Base-by-base conservation (phyloP, 768 basidiomycete species). In the Lentinus tigrinus region DNA sequence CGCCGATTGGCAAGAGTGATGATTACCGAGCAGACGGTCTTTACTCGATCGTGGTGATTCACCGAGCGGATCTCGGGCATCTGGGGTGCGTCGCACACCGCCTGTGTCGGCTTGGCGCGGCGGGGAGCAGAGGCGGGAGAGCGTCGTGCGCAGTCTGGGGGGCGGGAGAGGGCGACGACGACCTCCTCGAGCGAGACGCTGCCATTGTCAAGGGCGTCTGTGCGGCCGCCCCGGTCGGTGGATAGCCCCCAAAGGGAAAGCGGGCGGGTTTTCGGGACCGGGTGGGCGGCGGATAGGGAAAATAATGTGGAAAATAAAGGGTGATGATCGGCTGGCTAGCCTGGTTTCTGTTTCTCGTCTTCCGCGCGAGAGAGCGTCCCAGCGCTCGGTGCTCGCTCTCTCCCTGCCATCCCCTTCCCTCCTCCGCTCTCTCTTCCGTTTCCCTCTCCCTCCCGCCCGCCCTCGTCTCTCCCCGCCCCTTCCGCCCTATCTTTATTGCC, bases 401-500 rank as follows among this genome's bases (percentile, higher is more conserved):
- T 50, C 50, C 56, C 56, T 52, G 54, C 57, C 61, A 44, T 43
- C 56, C 51, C 58, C 61, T 54, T 58, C 56, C 52, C 54, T 17
- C 54, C 53, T 47, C 57, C 56, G 53, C 46, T 46, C 56, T 39
- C 56, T 57, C 60, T 44, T 38, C 51, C 49, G 46, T 37, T 44
- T 55, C 49, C 38, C 39, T 38, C 47, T 46, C 47, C 39, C 17
- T 47, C 52, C 54, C 46, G 21, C 40, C 44, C 47, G 21, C 61
- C 28, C 47, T 19, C 42, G 51, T 21, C 56, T 23, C 39, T 21
- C n/a, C 23, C 52, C 44, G 40, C 56, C 49, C 54, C 50, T 57
- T 40, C 58, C 47, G 52, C 51, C 52, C 61, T 63, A 65, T 56
- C 60, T 62, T 67, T 70, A 72, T 58, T 65, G 63, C 60, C 49